Percentiles rank a stretch among this genome's conserved stretches.
phyloP scores from a whole-genome alignment of 306 rosid species.

The Senna siamea region DNA sequence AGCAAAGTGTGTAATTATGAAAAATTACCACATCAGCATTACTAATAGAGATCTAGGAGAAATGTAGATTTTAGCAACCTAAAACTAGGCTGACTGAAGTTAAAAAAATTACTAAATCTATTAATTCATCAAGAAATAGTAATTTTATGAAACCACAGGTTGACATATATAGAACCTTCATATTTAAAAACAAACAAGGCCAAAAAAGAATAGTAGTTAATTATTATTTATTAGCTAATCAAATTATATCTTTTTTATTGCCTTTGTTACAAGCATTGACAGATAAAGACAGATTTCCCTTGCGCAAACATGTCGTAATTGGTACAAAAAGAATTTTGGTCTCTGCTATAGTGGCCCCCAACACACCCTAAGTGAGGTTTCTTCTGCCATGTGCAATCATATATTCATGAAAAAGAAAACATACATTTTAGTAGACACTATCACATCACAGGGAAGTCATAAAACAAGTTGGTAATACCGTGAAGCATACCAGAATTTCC shows the following conservation, averaged over 20 bases:
- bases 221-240: neutral
- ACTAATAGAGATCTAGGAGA: conserved; percentile 24
- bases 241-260: neutral
- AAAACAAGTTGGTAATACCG: neutral
- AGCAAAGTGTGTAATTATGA: neutral
- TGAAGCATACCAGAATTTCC: conserved; percentile 42
- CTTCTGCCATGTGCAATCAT: neutral
- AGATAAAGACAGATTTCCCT: neutral
- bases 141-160: neutral
- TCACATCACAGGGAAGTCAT: neutral
- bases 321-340: neutral
- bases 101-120: neutral
- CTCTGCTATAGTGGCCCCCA: neutral
- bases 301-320: neutral
- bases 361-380: neutral
- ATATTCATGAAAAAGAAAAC: neutral
- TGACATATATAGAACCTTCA: neutral
- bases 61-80: conserved; percentile 9
- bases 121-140: neutral
- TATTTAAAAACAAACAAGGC: neutral
- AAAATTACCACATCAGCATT: conserved; percentile 27
- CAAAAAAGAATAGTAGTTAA: conserved; percentile 7
- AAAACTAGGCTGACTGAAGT: conserved; percentile 23
- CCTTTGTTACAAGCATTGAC: neutral
- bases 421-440: neutral